A percentile compares a stretch with the other conserved stretches of the same genome.
Conservation (phyloP, 495 filamentous ascomycete species). For the Penicillium paradoxum region DNA sequence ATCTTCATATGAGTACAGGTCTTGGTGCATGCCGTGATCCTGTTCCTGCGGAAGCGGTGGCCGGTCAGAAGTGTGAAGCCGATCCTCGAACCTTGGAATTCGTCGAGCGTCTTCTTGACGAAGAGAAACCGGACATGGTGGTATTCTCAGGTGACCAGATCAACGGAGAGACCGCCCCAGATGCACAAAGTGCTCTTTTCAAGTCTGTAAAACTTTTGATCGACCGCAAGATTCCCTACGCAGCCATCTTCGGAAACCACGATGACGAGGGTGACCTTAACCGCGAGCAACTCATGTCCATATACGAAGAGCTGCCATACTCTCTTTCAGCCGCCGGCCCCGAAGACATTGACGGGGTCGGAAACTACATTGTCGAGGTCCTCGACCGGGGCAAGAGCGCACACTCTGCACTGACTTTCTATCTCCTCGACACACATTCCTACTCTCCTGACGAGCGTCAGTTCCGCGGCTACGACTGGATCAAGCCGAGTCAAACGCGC, state of each 20-base stretch:
- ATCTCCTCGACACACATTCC: conserved; percentile 87
- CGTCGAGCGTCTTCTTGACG: conserved; percentile 71
- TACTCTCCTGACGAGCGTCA: conserved; percentile 87
- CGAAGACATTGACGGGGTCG: conserved; percentile 77
- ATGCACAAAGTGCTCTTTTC: conserved; percentile 90
- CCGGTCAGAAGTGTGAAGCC: conserved; percentile 79
- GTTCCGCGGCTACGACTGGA: conserved; percentile 89
- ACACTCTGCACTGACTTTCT: conserved; percentile 88
- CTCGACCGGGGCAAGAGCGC: conserved; percentile 69
- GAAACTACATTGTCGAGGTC: conserved; percentile 92
- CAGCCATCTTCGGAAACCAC: conserved; percentile 94
- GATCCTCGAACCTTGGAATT: conserved; percentile 91
- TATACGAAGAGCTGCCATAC: conserved; percentile 82
- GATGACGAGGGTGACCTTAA: conserved; percentile 86
- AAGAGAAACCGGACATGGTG: conserved; percentile 88
- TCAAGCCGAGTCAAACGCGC: conserved; percentile 86
- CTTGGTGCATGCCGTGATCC: conserved; percentile 79
- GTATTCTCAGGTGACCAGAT: conserved; percentile 91
- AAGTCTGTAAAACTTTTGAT: conserved; percentile 87
- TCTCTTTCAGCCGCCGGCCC: conserved; percentile 80
- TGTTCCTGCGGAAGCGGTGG: conserved; percentile 57
- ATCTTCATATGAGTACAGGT: conserved; percentile 88
- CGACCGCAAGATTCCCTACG: conserved; percentile 84
- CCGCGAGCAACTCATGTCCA: conserved; percentile 71
- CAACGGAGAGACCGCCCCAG: conserved; percentile 86